Evolutionary conservation across 176 grass and related monocot genomes (phyloP), one percentile per base, ranked within the genome.

Genomic region (Hordeum vulgare): DNA sequence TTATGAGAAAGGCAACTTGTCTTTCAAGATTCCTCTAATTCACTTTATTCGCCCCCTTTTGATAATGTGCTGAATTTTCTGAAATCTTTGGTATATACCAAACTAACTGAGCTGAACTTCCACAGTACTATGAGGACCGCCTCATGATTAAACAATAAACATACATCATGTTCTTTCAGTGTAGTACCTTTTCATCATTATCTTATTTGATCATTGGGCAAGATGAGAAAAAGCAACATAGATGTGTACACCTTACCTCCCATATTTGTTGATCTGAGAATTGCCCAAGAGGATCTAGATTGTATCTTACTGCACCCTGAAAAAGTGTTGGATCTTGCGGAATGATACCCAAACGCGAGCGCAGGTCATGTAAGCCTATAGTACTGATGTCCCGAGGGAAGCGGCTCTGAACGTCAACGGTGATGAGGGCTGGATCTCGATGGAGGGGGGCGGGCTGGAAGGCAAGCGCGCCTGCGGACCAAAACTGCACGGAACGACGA

Each of bases 221-320:
- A 8, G 61, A 41, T 0, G 18, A 54, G 15, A 59, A 71, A 83
- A 36, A 11, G 45, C 45, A 49, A 49, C 1, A 49, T 49, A 49
- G 4, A 15, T 49, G 15, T 49, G 45, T 49, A 49, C 45, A 15
- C 20, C 34, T 80, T 91, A 98, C 90, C 85, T 98, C 85, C 96
- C 87, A 95, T 88, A 98, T 95, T 86, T 95, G 76, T 51, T 90
- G 73, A 61, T 98, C 90, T 1, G 90, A 80, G 77, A 90, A 93
- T 62, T 91, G 77, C 9, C 85, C 89, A 39, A 91, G 81, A n/a
- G n/a, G n/a, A n/a, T n/a, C n/a, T n/a, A n/a, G n/a, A n/a, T n/a
- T n/a, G n/a, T n/a, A n/a, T n/a, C n/a, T n/a, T n/a, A n/a, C n/a
- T n/a, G n/a, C n/a, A n/a, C n/a, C n/a, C n/a, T n/a, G n/a, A n/a